Conservation (phyloP, 2,329 filamentous ascomycete species). For the Pseudopithomyces maydicus region DNA sequence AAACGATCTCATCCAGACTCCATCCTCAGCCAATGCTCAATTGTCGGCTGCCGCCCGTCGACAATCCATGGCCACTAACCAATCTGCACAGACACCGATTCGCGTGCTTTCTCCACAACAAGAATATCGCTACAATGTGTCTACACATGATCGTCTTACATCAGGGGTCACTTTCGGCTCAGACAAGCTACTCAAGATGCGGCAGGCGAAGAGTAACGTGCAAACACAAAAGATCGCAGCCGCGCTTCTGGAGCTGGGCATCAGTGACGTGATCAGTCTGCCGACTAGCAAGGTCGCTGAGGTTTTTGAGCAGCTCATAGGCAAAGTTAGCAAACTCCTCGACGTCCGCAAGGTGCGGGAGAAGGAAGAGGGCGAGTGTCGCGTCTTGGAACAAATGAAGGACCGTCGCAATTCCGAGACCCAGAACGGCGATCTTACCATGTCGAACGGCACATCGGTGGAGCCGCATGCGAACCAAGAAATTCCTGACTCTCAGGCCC, state of each 20-base stretch:
- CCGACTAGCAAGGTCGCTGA: conserved; percentile 74
- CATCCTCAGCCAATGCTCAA: conserved; percentile 33
- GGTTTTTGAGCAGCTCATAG: conserved; percentile 72
- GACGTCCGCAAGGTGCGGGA: conserved; percentile 76
- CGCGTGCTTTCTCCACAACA: conserved; percentile 71
- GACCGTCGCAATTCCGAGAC: conserved; percentile 23
- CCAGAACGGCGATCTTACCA: conserved; percentile 23
- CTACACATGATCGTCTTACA: conserved; percentile 81
- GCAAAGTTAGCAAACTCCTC: conserved; percentile 70
- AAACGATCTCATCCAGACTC: conserved; percentile 44
- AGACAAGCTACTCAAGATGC: conserved; percentile 78
- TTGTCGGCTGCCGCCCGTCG: conserved; percentile 41
- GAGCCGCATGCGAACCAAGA: conserved; percentile 23
- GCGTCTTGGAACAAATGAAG: conserved; percentile 45
- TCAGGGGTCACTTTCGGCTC: conserved; percentile 90
- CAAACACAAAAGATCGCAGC: conserved; percentile 77
- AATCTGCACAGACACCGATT: conserved; percentile 42
- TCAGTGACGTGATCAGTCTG: conserved; percentile 72
- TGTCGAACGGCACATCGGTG: conserved; percentile 30
- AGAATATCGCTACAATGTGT: conserved; percentile 80
- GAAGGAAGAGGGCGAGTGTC: conserved; percentile 72
- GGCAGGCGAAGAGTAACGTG: conserved; percentile 75
- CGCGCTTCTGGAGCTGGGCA: conserved; percentile 72
- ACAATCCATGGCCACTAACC: conserved; percentile 43
- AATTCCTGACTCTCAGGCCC: conserved; percentile 20